Evolutionary conservation across 2,329 filamentous ascomycete genomes (phyloP).

Genomic region (Colletotrichum costaricense): DNA sequence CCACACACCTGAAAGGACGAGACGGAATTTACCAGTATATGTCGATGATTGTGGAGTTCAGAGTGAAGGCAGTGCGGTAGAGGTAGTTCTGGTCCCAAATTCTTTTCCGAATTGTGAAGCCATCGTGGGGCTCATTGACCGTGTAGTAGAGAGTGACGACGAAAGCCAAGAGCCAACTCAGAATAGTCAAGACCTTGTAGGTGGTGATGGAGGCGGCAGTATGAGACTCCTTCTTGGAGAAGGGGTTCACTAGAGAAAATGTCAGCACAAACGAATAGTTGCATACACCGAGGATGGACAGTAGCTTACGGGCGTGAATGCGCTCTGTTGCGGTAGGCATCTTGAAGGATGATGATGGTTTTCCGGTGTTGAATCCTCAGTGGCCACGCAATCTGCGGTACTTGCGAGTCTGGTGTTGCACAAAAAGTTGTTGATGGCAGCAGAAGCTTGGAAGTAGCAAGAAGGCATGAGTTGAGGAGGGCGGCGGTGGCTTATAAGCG

Average conservation of each 20-base stretch:
- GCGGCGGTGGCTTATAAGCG: conserved; percentile 23
- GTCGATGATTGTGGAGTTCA: conserved; percentile 72
- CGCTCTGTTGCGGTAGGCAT: conserved; percentile 34
- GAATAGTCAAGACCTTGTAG: conserved; percentile 80
- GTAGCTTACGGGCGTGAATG: conserved; percentile 30
- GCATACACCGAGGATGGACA: background rate
- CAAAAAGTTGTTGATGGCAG: background rate
- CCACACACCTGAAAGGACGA: background rate
- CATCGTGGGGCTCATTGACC: conserved; percentile 72
- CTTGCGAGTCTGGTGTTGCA: background rate
- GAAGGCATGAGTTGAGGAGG: conserved; percentile 10
- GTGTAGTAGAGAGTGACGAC: conserved; percentile 81
- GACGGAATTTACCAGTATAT: conserved; percentile 77
- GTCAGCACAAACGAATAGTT: conserved; percentile 26
- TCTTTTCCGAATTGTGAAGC: conserved; percentile 65
- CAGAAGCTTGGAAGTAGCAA: conserved; percentile 13
- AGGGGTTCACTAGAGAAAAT: conserved; percentile 74
- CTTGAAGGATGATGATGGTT: background rate
- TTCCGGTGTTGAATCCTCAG: background rate
- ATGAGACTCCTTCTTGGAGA: conserved; percentile 76
- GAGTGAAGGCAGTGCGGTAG: conserved; percentile 78
- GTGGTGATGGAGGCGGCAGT: conserved; percentile 69
- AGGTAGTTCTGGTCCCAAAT: conserved; percentile 81
- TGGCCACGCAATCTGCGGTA: background rate
- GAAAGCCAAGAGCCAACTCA: conserved; percentile 81